Evolutionary conservation across 345 rosid genomes (phyloP).

Genomic region (Eucalyptus coolabah): DNA sequence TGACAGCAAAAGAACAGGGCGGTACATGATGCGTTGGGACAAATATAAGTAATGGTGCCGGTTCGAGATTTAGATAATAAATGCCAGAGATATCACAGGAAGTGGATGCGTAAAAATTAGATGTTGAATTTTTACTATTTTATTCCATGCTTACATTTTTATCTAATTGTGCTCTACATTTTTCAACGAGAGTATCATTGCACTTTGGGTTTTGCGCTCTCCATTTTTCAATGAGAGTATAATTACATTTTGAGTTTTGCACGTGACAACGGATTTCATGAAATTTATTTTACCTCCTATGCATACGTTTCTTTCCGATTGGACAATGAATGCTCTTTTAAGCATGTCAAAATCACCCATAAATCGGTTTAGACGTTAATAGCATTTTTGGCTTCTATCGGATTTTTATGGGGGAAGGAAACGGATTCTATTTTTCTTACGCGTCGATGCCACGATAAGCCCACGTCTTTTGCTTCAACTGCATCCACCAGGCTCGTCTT

Average conservation of each 20-base stretch:
- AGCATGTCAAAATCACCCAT: background rate
- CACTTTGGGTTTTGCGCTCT: background rate
- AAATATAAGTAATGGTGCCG: background rate
- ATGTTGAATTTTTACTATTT: background rate
- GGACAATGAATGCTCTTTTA: background rate
- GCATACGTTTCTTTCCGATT: background rate
- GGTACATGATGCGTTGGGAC: background rate
- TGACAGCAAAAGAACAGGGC: accelerated
- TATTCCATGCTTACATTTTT: background rate
- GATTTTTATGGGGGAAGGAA: background rate
- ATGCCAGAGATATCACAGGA: background rate
- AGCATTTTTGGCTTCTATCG: background rate
- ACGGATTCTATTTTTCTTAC: background rate
- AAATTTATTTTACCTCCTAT: background rate
- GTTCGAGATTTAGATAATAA: background rate
- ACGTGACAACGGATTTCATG: background rate
- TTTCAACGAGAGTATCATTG: background rate
- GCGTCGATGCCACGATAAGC: background rate
- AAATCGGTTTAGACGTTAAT: background rate
- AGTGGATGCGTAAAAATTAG: background rate
- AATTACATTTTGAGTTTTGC: background rate
- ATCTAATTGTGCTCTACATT: background rate
- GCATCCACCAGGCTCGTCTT: background rate
- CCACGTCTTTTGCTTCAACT: background rate
- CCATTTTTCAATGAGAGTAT: background rate